Conservation (phyloP, 352 stramenopile genomes). For the Phytophthora pistaciae region DNA sequence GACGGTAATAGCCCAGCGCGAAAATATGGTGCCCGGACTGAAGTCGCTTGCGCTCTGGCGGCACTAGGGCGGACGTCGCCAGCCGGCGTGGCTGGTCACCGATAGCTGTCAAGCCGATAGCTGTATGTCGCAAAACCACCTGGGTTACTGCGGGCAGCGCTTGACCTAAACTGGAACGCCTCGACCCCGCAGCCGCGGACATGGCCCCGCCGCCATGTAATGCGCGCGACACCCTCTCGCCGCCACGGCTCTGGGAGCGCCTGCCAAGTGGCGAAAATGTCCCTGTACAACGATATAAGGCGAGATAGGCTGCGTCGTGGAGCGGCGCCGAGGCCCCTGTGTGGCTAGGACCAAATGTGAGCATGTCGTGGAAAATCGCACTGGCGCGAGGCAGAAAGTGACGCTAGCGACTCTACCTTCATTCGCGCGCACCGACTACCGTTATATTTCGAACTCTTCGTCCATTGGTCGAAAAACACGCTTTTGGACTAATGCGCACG, state of each 20-base stretch:
- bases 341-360: too few relatives aligned
- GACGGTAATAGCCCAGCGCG: neutral
- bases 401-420: neutral
- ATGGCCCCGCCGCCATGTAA: neutral
- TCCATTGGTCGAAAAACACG: neutral
- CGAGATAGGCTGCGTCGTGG: neutral
- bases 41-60: neutral
- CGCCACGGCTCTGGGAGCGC: neutral
- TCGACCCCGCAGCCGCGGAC: neutral
- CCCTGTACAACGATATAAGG: neutral
- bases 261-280: neutral
- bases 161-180: constrained; percentile 1
- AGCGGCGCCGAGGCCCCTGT: too few relatives aligned
- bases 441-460: neutral
- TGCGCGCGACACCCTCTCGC: neutral
- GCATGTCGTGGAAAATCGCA: neutral
- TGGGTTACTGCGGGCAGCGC: constrained; percentile 1
- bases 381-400: neutral
- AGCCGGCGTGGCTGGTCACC: constrained; percentile 1
- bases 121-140: constrained; percentile 11
- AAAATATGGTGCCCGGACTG: neutral
- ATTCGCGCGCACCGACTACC: constrained; percentile 14
- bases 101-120: neutral
- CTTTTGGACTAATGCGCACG: constrained; percentile 12
- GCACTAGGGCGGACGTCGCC: neutral